These are phyloP conservation scores for Carex parvula DNA, from an alignment of 176 grass and related monocot species.

Conservation along the genomic window DNA sequence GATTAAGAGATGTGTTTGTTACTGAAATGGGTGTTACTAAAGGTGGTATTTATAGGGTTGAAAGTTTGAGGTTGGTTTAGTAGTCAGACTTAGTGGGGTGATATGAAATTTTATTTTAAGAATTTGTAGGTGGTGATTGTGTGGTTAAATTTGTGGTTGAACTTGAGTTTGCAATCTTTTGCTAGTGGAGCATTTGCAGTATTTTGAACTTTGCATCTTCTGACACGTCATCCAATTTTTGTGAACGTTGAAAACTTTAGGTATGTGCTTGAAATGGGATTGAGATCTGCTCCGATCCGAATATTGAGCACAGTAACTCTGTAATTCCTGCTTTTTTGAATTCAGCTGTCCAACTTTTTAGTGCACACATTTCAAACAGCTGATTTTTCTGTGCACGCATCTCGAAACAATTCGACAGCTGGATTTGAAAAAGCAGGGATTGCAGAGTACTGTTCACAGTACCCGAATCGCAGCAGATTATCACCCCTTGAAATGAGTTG, in stretches of 20 bases:
- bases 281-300: too few species aligned
- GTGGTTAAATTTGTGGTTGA: slow-evolving; percentile 17
- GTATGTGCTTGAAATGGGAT: not conserved
- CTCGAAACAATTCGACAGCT: too few species aligned
- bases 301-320: too few species aligned
- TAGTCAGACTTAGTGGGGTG: not conserved
- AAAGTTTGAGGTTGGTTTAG: not conserved
- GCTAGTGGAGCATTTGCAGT: slow-evolving; percentile 25
- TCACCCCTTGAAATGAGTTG: not conserved
- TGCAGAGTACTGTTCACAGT: too few species aligned
- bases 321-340: too few species aligned
- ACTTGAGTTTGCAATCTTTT: slow-evolving; percentile 4
- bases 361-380: too few species aligned
- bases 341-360: too few species aligned
- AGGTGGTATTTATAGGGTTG: slow-evolving; percentile 33
- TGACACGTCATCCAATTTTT: not conserved
- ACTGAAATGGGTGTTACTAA: not conserved
- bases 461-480: too few species aligned
- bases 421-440: too few species aligned
- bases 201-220: not conserved
- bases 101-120: not conserved
- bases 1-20: not conserved
- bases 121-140: slow-evolving; percentile 17
- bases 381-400: too few species aligned
- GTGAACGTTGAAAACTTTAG: not conserved